A percentile compares a stretch with the other conserved stretches of the same genome.
Conservation (phyloP, 345 rosid genomes). For the Boechera stricta region DNA sequence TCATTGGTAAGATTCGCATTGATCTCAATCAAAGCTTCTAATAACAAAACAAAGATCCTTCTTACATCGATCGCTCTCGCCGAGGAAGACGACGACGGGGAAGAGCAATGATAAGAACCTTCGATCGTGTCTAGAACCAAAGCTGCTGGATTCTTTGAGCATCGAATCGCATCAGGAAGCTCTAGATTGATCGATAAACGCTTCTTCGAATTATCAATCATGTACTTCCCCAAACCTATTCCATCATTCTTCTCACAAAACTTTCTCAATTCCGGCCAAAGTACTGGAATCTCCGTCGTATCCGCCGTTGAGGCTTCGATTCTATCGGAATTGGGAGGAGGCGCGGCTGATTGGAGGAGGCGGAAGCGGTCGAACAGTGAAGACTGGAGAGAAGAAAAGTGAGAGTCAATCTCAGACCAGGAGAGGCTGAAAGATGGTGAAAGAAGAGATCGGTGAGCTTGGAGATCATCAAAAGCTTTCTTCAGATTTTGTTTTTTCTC, state of each 20-base stretch:
- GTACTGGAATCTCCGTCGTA: constrained; percentile 23
- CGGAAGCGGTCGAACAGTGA: constrained; percentile 52
- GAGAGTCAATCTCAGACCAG: constrained; percentile 72
- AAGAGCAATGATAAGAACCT: constrained; percentile 49
- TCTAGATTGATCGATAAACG: constrained; percentile 43
- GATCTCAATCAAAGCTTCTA: constrained; percentile 59
- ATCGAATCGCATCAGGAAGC: constrained; percentile 51
- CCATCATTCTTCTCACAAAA: constrained; percentile 75
- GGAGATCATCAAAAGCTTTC: constrained; percentile 73
- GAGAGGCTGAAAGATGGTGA: constrained; percentile 54
- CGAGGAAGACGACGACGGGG: background rate
- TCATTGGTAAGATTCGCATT: constrained; percentile 46
- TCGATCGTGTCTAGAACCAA: constrained; percentile 72
- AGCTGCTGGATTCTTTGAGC: constrained; percentile 51
- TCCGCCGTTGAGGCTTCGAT: background rate
- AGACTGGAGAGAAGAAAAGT: constrained; percentile 58
- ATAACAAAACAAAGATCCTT: constrained; percentile 56
- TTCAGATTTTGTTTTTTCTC: constrained; percentile 59
- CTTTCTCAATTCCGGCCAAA: constrained; percentile 51
- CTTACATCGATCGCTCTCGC: constrained; percentile 32
- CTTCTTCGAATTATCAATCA: constrained; percentile 48
- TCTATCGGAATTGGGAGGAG: constrained; percentile 4
- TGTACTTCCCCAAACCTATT: constrained; percentile 58
- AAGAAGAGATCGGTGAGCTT: constrained; percentile 53
- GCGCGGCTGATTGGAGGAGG: constrained; percentile 50